These are phyloP conservation scores for Phytophthora cactorum DNA, from an alignment of 352 stramenopile species.

Conservation along the genomic window DNA sequence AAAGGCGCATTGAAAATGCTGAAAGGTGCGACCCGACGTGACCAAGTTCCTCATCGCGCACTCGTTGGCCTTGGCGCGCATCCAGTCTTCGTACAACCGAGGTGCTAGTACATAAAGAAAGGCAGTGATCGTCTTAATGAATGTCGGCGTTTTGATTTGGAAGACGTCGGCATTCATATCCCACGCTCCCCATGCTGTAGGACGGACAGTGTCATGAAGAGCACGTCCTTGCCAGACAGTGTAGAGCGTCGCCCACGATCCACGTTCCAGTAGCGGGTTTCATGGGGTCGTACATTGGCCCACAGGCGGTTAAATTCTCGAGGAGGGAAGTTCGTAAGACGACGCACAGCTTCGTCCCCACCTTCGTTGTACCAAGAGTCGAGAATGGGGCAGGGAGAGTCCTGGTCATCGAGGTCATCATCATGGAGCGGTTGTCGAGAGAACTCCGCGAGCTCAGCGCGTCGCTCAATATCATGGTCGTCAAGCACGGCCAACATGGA, in stretches of 20 bases:
- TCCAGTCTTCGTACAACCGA: not conserved
- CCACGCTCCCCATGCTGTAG: slow-evolving; percentile 5
- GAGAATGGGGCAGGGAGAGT: slow-evolving; percentile 5
- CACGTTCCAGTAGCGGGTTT: slow-evolving; percentile 13
- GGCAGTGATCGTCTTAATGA: not conserved
- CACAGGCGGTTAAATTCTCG: slow-evolving; percentile 3
- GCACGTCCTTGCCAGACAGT: slow-evolving; percentile 1
- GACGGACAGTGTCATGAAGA: slow-evolving; percentile 9
- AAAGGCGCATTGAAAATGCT: slow-evolving; percentile 5
- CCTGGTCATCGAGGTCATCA: not conserved
- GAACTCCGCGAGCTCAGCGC: slow-evolving; percentile 1
- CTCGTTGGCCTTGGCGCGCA: not conserved
- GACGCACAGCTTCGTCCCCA: slow-evolving; percentile 1
- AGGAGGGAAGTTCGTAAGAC: slow-evolving; percentile 4
- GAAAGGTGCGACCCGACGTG: slow-evolving; percentile 7
- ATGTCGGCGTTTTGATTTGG: slow-evolving; percentile 1
- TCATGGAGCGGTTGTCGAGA: not conserved
- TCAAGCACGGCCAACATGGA: not conserved
- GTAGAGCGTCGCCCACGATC: not conserved
- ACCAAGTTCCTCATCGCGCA: not conserved
- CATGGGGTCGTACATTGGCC: not conserved
- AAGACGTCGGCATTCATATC: slow-evolving; percentile 12
- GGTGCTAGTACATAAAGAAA: not conserved
- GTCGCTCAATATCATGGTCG: not conserved
- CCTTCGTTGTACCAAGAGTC: slow-evolving; percentile 1